Evolutionary conservation across 345 rosid genomes (phyloP).

Genomic region (Leavenworthia alabamica): DNA sequence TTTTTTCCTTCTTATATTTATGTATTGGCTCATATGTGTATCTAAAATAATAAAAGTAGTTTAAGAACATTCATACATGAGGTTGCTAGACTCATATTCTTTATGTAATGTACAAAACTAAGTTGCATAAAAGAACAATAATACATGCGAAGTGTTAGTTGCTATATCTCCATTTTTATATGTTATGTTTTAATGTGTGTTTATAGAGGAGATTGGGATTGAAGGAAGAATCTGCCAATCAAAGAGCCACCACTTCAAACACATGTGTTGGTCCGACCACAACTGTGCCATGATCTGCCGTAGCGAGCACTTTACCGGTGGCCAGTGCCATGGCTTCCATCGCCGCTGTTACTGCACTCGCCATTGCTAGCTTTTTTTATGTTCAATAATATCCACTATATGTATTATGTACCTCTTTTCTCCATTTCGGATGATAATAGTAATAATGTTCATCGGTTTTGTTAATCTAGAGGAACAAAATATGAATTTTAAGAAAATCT

Average conservation of each 20-base stretch:
- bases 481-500: too few relatives aligned
- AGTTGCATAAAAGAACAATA: background rate
- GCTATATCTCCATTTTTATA: background rate
- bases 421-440: background rate
- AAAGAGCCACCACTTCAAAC: constrained; percentile 34
- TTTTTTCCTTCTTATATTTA: background rate
- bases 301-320: constrained; percentile 33
- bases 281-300: constrained; percentile 39
- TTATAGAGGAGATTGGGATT: constrained; percentile 13
- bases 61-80: background rate
- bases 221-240: constrained; percentile 39
- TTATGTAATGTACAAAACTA: background rate
- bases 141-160: background rate
- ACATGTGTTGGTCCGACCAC: constrained; percentile 20
- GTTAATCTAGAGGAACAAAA: background rate
- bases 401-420: background rate
- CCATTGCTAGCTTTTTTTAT: constrained; percentile 12
- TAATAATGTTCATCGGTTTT: background rate
- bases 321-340: constrained; percentile 31
- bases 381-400: background rate
- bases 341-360: constrained; percentile 35
- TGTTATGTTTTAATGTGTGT: background rate
- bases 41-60: background rate
- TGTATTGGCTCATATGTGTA: background rate
- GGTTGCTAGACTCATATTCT: background rate